Evolutionary conservation across 2,329 filamentous ascomycete genomes (phyloP), one percentile per base, ranked within the genome.

Genomic region (Cytospora paraplurivora): DNA sequence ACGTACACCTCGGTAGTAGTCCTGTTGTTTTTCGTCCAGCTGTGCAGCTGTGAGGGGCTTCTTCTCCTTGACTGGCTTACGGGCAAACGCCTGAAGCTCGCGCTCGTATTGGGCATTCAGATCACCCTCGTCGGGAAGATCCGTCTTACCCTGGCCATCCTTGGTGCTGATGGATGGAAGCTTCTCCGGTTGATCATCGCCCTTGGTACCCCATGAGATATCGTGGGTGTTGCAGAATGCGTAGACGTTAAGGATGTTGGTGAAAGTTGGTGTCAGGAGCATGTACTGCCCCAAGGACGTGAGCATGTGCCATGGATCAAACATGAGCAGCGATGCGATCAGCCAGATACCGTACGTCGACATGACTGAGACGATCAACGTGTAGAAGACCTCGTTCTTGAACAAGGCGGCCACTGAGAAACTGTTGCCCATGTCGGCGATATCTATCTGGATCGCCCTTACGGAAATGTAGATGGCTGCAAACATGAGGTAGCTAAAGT

Each of bases 301-400:
- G 76, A 97, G 84, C 93, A 99, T 98, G 79, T 99, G 95, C 94
- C 95, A 99, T 4, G 95, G 95, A 75, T 99, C 95, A 76, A 98
- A 88, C 88, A 98, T 98, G 69, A 99, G 82, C 68, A 99, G 82
- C 10, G 93, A 97, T 0, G 92, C 90, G 57, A 99, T 78, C 65
- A 98, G 85, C 90, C 93, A 99, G 72, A 99, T 88, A 67, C 96
- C 84, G 74, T 95, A 99, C 0, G 95, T 99, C 12, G 93, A 95
- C 71, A 91, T 85, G 71, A 98, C 85, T 0, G 93, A 97, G 58
- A 99, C 87, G 70, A 99, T 95, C 67, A 99, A 84, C 38, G 92
- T 96, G 76, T 95, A 93, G 79, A 99, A 98, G 64, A 96, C 86
- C 67, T 87, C 82, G 76, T 99, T 96, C 71, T 87, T 89, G 78